Conservation (phyloP, 371 early-diverging fungal species). For the Lichtheimia hyalospora region DNA sequence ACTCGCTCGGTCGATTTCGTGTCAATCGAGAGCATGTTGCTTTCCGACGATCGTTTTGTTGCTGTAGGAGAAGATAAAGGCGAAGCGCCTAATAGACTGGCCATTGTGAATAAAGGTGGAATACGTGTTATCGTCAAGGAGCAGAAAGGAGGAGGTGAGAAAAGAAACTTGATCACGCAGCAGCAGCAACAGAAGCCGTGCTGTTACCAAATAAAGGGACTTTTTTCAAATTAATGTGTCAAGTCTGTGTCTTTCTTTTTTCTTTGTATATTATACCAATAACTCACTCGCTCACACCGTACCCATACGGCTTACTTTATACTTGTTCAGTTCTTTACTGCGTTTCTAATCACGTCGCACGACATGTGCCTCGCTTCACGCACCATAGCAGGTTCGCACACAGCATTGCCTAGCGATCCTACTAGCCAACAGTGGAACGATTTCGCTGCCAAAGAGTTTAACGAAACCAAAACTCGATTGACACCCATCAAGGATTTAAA, state of each 20-base stretch:
- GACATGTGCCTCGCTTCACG: too few species aligned
- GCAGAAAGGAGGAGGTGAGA: neutral
- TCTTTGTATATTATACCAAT: too few species aligned
- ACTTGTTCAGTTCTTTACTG: too few species aligned
- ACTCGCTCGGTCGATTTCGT: constrained; percentile 59
- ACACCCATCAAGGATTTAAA: neutral
- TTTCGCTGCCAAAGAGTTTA: constrained; percentile 5
- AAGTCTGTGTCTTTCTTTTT: too few species aligned
- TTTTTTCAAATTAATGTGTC: too few species aligned
- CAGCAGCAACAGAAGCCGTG: neutral
- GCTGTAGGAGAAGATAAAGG: constrained; percentile 6
- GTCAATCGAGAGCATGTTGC: constrained; percentile 55
- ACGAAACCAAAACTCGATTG: neutral
- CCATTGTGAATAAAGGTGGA: too few species aligned
- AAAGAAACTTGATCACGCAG: neutral
- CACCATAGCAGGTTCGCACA: too few species aligned
- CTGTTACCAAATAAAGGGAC: too few species aligned
- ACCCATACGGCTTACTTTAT: too few species aligned
- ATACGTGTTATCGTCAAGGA: neutral
- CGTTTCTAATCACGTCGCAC: too few species aligned
- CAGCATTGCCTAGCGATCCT: neutral
- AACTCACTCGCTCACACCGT: too few species aligned
- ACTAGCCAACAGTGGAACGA: neutral
- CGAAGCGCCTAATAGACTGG: neutral
- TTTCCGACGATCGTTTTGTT: constrained; percentile 12